These are phyloP conservation scores for Colletotrichum sp. DNA, from an alignment of 2,329 filamentous ascomycete genomes.

Conservation along the genomic window DNA sequence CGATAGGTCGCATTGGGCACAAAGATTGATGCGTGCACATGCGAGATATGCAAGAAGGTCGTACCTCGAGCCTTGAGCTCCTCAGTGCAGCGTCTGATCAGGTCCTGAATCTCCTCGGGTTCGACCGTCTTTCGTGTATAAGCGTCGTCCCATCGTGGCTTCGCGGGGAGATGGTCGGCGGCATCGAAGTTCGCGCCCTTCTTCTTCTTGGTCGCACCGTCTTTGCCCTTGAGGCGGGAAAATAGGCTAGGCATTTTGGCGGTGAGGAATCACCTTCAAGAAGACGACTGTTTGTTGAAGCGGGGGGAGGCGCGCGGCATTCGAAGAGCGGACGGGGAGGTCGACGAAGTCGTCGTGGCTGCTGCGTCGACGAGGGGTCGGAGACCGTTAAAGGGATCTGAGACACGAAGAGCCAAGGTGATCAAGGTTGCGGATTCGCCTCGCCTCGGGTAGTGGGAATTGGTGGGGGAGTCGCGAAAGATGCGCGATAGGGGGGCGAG, in stretches of 20 bases:
- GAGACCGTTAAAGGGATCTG: background rate
- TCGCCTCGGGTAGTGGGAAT: background rate
- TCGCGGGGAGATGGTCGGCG: conserved; percentile 60
- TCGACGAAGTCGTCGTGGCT: background rate
- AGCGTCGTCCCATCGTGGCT: conserved; percentile 86
- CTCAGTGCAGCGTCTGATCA: conserved; percentile 82
- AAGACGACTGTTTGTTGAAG: background rate
- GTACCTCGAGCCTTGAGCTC: conserved; percentile 95
- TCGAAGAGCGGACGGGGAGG: background rate
- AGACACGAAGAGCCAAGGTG: background rate
- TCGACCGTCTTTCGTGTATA: conserved; percentile 84
- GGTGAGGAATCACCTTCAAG: background rate
- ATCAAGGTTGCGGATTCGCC: background rate
- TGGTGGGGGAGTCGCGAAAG: background rate
- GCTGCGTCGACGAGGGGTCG: background rate
- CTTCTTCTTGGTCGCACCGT: conserved; percentile 68
- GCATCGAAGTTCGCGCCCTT: conserved; percentile 64
- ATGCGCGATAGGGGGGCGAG: background rate
- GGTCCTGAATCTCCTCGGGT: conserved; percentile 88
- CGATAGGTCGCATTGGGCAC: conserved; percentile 11
- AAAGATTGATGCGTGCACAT: conserved; percentile 18
- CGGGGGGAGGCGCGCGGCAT: conserved; percentile 4
- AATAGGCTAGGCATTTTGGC: conserved; percentile 62
- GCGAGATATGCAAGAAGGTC: conserved; percentile 33
- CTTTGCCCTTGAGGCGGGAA: conserved; percentile 76